These are phyloP conservation scores for Insectozyma bohioensis DNA, from an alignment of 1,139 yeast genomes.

Conservation along the genomic window DNA sequence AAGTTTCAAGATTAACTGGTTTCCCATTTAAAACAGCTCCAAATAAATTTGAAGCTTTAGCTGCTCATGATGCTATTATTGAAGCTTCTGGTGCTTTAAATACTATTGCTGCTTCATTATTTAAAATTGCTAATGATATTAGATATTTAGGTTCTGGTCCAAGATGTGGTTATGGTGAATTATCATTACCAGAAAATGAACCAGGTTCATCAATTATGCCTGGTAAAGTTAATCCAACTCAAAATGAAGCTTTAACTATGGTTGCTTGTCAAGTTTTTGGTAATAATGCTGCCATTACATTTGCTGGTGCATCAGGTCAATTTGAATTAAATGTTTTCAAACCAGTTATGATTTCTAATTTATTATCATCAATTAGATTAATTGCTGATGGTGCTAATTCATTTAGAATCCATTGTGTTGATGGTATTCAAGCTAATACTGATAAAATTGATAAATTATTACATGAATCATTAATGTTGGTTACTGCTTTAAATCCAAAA, in stretches of 20 bases:
- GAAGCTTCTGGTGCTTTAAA: constrained; percentile 92
- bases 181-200: constrained; percentile 88
- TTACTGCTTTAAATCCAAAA: constrained; percentile 93
- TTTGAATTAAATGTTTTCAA: constrained; percentile 93
- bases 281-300: constrained; percentile 85
- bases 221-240: constrained; percentile 96
- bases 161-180: constrained; percentile 95
- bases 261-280: constrained; percentile 94
- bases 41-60: constrained; percentile 93
- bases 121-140: constrained; percentile 92
- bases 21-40: constrained; percentile 84
- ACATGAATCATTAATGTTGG: constrained; percentile 91
- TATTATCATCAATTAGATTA: constrained; percentile 76
- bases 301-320: constrained; percentile 95
- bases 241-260: constrained; percentile 95
- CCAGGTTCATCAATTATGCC: constrained; percentile 98
- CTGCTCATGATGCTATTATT: constrained; percentile 93
- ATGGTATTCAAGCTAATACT: constrained; percentile 80
- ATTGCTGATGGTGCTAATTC: constrained; percentile 81
- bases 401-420: constrained; percentile 87
- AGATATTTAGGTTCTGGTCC: constrained; percentile 96
- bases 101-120: constrained; percentile 84
- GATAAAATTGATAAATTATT: constrained; percentile 77
- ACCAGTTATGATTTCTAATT: constrained; percentile 85
- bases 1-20: constrained; percentile 77